Base-by-base conservation (phyloP, 139 green algal genomes). In the Chlamydomonas asymmetrica region DNA sequence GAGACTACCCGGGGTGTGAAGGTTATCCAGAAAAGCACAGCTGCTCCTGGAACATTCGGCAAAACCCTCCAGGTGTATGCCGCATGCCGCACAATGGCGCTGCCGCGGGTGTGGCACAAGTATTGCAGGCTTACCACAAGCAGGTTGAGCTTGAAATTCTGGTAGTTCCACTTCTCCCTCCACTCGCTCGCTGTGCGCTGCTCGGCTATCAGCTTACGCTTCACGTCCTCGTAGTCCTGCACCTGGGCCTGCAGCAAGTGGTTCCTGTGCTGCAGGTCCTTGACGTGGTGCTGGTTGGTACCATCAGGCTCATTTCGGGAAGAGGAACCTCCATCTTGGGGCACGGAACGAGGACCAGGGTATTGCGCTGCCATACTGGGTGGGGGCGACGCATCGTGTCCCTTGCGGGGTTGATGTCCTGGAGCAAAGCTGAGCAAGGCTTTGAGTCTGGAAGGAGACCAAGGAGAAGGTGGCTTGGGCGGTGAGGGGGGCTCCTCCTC, bases 121-220 rank as follows among this genome's bases (percentile, higher is more conserved):
- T 16, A 13, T 16, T 16, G 18, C 45, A 25, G 45, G 13, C 45
- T 52, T 52, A 13, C 45, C 35, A 71, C 71, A 64, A 79, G 76
- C 5, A 84, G 41, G 37, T 84, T 84, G 8, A 84, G 54, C 71
- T 84, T 84, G 60, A 84, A 76, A 64, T 84, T 79, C 71, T 84
- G 78, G 31, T 70, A 72, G 45, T 84, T 84, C 71, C 71, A 84
- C 32, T 80, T 84, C 29, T 84, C 78, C 31, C 54, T 73, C 78
- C 78, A 84, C 2, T 84, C 78, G 2, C 45, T 7, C 4, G 65
- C 71, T 29, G 59, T 25, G 7, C 78, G 65, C 57, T 84, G 71
- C 41, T 84, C 71, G 34, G 25, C 7, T 25, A 32, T 25, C 37
- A 79, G 50, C 32, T 64, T 43, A 32, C 34, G 31, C 65, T 76